Evolutionary conservation across 345 rosid species (phyloP), one percentile per base, ranked within the genome.

Genomic region (Reutealis trisperma): DNA sequence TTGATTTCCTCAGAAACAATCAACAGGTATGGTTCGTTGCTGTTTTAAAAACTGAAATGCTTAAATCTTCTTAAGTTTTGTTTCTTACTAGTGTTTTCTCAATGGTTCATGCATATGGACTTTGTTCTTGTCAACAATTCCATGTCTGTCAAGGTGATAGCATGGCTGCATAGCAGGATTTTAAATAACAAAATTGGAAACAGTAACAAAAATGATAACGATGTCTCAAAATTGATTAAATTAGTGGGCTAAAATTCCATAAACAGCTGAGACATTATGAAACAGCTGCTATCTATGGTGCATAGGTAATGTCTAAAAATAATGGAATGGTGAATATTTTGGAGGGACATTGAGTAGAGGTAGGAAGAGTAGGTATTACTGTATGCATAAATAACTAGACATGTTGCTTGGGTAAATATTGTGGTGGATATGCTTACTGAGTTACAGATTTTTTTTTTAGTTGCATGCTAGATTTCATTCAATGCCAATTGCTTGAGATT

Each of bases 1-100:
- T 96, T 69, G 97, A 92, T 55, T 96, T 96, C 79, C 99, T 94
- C 64, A 87, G 97, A 81, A 90, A 88, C 88, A 96, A 92, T 80
- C 95, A 87, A 79, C 99, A 96, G 94, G 98, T 93, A 22, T 58
- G 32, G 14, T 73, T 78, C 45, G 34, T 63, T 60, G 27, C 70
- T 67, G 37, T 80, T 62, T 47, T 25, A 70, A 52, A 16, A 70
- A 15, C 6, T 52, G 44, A 51, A 70, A 25, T 2, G 41, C 16
- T 18, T 7, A 24, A 51, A 24, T 24, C n/a, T 24, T 47, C 8
- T 25, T 67, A 3, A 19, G 14, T 47, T 3, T 14, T 4, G 45
- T 2, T 8, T 64, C 68, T 15, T 22, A 8, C 18, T 13, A 64
- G 1, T 8, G 37, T 34, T 64, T 64, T 11, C 68, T 14, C 47